Percentiles rank a stretch among this genome's conserved stretches.
phyloP scores from a whole-genome alignment of 306 rosid genomes.

The Senna siamea region DNA sequence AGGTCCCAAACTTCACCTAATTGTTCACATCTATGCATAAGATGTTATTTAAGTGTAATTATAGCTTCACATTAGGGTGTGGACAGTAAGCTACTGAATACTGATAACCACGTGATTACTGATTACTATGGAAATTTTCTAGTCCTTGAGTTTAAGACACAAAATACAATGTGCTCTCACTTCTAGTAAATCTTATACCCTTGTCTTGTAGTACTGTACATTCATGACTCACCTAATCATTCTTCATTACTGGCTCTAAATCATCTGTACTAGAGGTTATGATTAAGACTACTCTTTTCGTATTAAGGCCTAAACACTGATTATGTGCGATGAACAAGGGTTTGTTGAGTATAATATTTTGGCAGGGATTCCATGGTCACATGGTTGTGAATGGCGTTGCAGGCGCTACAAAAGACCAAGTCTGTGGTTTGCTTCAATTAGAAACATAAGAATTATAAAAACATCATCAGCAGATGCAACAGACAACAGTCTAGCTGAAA shows the following conservation, averaged over 20 bases:
- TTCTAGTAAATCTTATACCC: no score
- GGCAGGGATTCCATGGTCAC: slow-evolving; percentile 47
- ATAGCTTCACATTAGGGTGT: slow-evolving; percentile 10
- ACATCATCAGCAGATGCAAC: slow-evolving; percentile 33
- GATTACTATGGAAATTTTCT: slow-evolving; percentile 4
- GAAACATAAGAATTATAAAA: slow-evolving; percentile 21
- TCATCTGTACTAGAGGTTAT: background rate
- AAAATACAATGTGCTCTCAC: slow-evolving; percentile 1
- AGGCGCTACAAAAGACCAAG: slow-evolving; percentile 44
- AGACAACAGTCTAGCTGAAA: slow-evolving; percentile 45
- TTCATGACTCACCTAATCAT: slow-evolving; percentile 14
- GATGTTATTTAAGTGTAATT: background rate
- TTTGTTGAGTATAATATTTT: background rate
- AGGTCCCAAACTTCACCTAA: no score
- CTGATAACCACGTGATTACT: no score
- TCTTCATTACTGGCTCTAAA: slow-evolving; percentile 1
- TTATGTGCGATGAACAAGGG: background rate
- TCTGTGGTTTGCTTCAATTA: slow-evolving; percentile 36
- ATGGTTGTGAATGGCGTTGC: slow-evolving; percentile 48
- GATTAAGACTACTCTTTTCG: background rate
- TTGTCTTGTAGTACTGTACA: no score
- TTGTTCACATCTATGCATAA: slow-evolving; percentile 16
- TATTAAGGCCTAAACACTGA: background rate
- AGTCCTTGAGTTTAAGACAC: slow-evolving; percentile 15
- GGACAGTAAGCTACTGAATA: background rate